Percentiles rank a stretch among this genome's conserved stretches.
phyloP scores from a whole-genome alignment of 2,329 filamentous ascomycete genomes.

The Furcasterigmium furcatum region DNA sequence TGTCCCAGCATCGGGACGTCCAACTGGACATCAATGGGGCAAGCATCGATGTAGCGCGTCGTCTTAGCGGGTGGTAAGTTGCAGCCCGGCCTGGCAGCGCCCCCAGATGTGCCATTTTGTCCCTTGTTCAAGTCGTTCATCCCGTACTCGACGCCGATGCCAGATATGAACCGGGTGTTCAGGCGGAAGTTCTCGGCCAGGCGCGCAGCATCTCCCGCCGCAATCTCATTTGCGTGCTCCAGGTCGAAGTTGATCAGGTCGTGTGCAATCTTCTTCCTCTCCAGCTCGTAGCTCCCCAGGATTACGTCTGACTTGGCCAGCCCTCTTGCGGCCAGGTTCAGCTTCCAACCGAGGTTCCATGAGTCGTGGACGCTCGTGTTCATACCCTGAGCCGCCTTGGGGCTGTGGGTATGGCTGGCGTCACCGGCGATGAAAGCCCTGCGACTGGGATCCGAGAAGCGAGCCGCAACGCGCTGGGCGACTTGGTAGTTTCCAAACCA shows the following conservation, averaged over 20 bases:
- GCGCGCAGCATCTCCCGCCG: slow-evolving; percentile 57
- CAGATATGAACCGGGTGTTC: slow-evolving; percentile 71
- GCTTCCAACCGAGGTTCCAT: slow-evolving; percentile 56
- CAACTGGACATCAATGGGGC: slow-evolving; percentile 72
- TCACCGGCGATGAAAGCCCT: slow-evolving; percentile 65
- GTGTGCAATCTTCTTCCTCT: slow-evolving; percentile 43
- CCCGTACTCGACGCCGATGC: slow-evolving; percentile 61
- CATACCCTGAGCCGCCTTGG: slow-evolving; percentile 67
- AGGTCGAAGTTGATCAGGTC: slow-evolving; percentile 52
- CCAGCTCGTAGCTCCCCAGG: slow-evolving; percentile 46
- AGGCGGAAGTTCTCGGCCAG: slow-evolving; percentile 66
- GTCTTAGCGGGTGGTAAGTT: slow-evolving; percentile 65
- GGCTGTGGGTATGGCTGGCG: slow-evolving; percentile 68
- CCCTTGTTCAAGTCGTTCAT: slow-evolving; percentile 47
- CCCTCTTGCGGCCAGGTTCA: slow-evolving; percentile 50
- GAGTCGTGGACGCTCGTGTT: slow-evolving; percentile 60
- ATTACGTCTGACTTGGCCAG: slow-evolving; percentile 44
- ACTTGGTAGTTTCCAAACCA: slow-evolving; percentile 74
- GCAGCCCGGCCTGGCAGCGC: slow-evolving; percentile 48
- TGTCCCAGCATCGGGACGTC: slow-evolving; percentile 75
- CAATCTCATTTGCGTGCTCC: slow-evolving; percentile 52
- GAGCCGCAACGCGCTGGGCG: slow-evolving; percentile 66
- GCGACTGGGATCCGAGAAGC: slow-evolving; percentile 59
- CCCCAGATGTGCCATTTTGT: slow-evolving; percentile 32
- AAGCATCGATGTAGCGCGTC: slow-evolving; percentile 72